These are phyloP conservation scores for Eutrema yunnanense DNA, from an alignment of 345 rosid species.

Conservation along the genomic window DNA sequence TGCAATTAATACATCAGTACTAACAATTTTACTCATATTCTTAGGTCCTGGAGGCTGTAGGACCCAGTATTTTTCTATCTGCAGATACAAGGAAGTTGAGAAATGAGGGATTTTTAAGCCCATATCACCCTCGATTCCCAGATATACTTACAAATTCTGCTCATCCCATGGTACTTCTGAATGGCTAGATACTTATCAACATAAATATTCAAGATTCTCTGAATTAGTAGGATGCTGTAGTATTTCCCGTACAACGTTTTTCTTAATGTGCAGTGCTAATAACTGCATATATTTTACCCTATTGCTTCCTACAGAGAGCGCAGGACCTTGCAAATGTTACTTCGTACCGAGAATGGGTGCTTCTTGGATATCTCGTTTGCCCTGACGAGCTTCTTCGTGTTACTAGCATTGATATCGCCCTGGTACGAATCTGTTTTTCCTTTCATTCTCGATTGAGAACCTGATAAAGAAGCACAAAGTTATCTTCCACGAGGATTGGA, in stretches of 20 bases:
- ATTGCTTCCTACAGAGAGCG: conserved; percentile 64
- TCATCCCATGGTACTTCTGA: conserved; percentile 77
- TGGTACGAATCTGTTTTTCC: conserved; percentile 41
- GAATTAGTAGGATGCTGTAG: conserved; percentile 3
- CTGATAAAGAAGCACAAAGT: not conserved
- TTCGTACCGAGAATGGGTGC: conserved; percentile 94
- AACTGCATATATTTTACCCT: conserved; percentile 12
- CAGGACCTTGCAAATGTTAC: conserved; percentile 99
- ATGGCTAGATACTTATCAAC: not conserved
- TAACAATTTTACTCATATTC: conserved; percentile 27
- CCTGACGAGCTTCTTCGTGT: conserved; percentile 98
- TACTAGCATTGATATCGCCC: conserved; percentile 94
- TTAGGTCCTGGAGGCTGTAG: conserved; percentile 98
- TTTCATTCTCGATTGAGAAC: conserved; percentile 8
- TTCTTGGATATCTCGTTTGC: conserved; percentile 96
- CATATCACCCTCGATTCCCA: conserved; percentile 96
- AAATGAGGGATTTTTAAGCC: conserved; percentile 95
- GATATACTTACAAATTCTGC: conserved; percentile 98
- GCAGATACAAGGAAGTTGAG: conserved; percentile 95
- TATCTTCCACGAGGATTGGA: not conserved
- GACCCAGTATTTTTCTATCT: conserved; percentile 89
- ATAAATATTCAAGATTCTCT: not conserved
- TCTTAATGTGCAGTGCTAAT: conserved; percentile 6
- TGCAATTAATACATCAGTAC: not conserved
- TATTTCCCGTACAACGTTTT: not conserved